Conservation (phyloP, 768 basidiomycete species). For the Auricularia sp. region DNA sequence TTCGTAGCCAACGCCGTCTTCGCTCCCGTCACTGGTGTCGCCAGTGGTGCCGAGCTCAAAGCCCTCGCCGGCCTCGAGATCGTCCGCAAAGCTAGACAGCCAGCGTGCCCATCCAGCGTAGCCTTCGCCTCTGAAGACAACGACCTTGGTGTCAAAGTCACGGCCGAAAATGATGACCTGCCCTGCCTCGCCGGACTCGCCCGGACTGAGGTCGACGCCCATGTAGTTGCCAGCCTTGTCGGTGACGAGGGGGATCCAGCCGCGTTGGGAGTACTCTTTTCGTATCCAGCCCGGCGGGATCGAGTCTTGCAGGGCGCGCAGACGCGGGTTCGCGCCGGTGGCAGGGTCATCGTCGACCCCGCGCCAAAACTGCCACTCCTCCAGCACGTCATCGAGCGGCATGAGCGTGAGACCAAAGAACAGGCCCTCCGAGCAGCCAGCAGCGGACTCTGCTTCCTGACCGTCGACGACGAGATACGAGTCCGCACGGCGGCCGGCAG, state of each 20-base stretch:
- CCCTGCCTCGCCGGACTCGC: constrained; percentile 59
- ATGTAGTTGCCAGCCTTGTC: constrained; percentile 96
- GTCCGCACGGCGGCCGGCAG: constrained; percentile 86
- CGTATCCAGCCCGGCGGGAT: constrained; percentile 87
- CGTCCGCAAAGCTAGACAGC: constrained; percentile 84
- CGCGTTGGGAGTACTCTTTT: constrained; percentile 81
- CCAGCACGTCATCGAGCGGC: constrained; percentile 83
- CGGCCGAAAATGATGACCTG: constrained; percentile 99
- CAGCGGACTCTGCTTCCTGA: constrained; percentile 84
- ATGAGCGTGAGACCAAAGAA: constrained; percentile 94
- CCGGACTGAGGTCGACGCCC: constrained; percentile 90
- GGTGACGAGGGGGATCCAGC: constrained; percentile 92
- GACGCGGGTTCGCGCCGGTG: constrained; percentile 67
- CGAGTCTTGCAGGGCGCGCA: constrained; percentile 74
- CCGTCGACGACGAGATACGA: constrained; percentile 84
- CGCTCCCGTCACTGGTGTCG: constrained; percentile 59
- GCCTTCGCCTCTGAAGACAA: constrained; percentile 87
- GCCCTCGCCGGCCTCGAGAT: constrained; percentile 82
- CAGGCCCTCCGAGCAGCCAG: constrained; percentile 81
- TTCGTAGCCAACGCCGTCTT: constrained; percentile 80
- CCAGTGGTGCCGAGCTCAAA: constrained; percentile 59
- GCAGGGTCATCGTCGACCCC: constrained; percentile 82
- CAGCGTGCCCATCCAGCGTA: constrained; percentile 90
- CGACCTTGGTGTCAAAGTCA: constrained; percentile 96
- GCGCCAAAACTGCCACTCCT: constrained; percentile 96